Percentiles rank a stretch among this genome's conserved stretches.
phyloP scores from a whole-genome alignment of 495 filamentous ascomycete species.

The Friedmanniomyces endolithicus region DNA sequence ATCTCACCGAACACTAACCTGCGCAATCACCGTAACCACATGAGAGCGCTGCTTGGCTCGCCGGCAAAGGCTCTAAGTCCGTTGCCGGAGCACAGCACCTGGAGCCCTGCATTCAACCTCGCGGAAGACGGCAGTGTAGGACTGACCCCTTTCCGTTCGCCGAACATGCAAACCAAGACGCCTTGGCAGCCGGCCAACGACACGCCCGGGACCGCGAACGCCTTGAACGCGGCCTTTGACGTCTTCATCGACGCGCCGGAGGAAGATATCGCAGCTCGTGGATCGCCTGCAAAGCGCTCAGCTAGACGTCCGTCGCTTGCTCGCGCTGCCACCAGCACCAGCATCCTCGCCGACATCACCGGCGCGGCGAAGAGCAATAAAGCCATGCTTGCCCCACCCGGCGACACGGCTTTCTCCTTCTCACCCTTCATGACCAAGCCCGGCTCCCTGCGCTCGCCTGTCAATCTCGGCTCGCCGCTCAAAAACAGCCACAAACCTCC shows the following conservation, averaged over 20 bases:
- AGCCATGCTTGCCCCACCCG: constrained; percentile 6
- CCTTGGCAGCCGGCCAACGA: constrained; percentile 16
- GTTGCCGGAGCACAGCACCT: constrained; percentile 48
- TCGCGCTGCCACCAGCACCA: constrained; percentile 42
- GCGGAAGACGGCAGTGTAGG: constrained; percentile 22
- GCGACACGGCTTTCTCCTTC: constrained; percentile 12
- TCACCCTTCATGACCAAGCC: constrained; percentile 27
- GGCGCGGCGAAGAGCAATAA: constrained; percentile 25
- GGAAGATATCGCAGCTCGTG: constrained; percentile 38
- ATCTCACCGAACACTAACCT: constrained; percentile 91
- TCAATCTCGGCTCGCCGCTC: constrained; percentile 23
- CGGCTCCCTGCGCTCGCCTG: constrained; percentile 15
- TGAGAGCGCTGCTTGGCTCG: constrained; percentile 79
- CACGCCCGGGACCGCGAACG: constrained; percentile 30
- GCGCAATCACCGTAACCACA: constrained; percentile 76
- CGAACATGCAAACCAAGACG: constrained; percentile 8
- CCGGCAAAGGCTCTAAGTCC: constrained; percentile 61
- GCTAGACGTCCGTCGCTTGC: constrained; percentile 50
- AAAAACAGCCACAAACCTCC: constrained; percentile 16
- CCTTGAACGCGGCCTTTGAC: constrained; percentile 47
- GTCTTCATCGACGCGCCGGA: constrained; percentile 55
- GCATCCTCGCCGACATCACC: constrained; percentile 56
- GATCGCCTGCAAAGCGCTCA: constrained; percentile 67
- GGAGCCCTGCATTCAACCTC: constrained; percentile 68
- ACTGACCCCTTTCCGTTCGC: constrained; percentile 19